Base-by-base conservation (phyloP, 2,329 filamentous ascomycete genomes). In the Xylariaceae sp. region DNA sequence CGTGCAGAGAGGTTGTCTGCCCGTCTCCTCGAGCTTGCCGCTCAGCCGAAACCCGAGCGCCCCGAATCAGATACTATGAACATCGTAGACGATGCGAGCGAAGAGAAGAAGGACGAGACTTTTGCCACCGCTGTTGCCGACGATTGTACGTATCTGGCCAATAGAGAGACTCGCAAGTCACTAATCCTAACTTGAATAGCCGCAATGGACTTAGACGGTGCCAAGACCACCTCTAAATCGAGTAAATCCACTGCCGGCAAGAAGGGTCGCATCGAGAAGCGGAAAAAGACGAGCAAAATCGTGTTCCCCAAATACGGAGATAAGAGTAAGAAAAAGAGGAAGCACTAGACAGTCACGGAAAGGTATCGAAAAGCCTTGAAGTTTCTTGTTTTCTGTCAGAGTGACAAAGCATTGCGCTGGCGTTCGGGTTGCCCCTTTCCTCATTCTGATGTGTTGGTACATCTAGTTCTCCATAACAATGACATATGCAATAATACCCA, bases 1-100 rank as follows among this genome's bases (percentile, higher is more conserved):
- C 83, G 93, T 62, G 87, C 86, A 48, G 87, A 92, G 71, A 86
- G 93, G 60, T 82, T 97, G 34, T 90, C 90, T 38, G 88, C 89
- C 55, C 96, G 94, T 73, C 78, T 97, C 54, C 78, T 92, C 65
- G 90, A 92, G 69, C 71, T 96, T 62, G 88, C 88, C 43, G 79
- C 86, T 51, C 85, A 91, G 66, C 86, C 89, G 54, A 90, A 88
- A 69, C 85, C 88, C n/a, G 69, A 73, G 36, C 52, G 50, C 31
- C 54, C 66, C 60, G 67, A 74, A 54, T 65, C 73, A 51, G 70
- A 72, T 47, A 75, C 82, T 58, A 71, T 78, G 60, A 75, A 74
- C 50, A 79, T 82, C 68, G 73, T 76, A 47, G 68, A 66, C 60
- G 66, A 72, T 61, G 68, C 64, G 45, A 42, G 39, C 28, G 46